These are phyloP conservation scores for Pinus taeda DNA, from an alignment of 75 land plant genomes.

Conservation along the genomic window DNA sequence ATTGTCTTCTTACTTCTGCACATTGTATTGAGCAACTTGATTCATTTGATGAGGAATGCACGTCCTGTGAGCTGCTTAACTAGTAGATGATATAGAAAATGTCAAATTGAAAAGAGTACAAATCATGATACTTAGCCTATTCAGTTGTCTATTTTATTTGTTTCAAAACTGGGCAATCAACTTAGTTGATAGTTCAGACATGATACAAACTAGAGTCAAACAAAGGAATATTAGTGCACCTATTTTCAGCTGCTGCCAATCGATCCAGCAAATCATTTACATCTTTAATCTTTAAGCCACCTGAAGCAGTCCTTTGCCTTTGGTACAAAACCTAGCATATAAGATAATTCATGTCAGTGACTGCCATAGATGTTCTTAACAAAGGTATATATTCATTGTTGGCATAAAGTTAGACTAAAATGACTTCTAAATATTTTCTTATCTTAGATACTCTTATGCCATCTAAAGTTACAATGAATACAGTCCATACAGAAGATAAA, in stretches of 20 bases:
- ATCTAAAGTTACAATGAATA: not conserved
- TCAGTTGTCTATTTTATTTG: not conserved
- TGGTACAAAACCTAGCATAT: slow-evolving; percentile 58
- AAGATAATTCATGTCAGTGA: not conserved
- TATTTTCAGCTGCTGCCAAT: slow-evolving; percentile 57
- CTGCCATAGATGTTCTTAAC: not conserved
- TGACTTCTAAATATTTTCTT: not conserved
- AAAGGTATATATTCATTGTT: not conserved
- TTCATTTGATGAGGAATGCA: too few relatives aligned
- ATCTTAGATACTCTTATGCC: not conserved
- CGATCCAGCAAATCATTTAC: slow-evolving; percentile 83
- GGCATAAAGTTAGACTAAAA: not conserved
- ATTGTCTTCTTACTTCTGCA: not conserved
- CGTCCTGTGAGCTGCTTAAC: not conserved
- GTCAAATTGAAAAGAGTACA: not conserved
- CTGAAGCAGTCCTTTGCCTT: slow-evolving; percentile 73
- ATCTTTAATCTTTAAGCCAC: slow-evolving; percentile 73
- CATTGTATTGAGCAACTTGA: not conserved
- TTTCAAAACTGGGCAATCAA: not conserved
- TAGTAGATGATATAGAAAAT: not conserved
- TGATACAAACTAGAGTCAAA: not conserved
- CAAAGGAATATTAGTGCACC: slow-evolving; percentile 22
- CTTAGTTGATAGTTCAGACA: not conserved
- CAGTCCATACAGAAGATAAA: too few relatives aligned
- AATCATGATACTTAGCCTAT: not conserved